Conservation (phyloP, 2,329 filamentous ascomycete species). For the Clarireedia homoeocarpa region DNA sequence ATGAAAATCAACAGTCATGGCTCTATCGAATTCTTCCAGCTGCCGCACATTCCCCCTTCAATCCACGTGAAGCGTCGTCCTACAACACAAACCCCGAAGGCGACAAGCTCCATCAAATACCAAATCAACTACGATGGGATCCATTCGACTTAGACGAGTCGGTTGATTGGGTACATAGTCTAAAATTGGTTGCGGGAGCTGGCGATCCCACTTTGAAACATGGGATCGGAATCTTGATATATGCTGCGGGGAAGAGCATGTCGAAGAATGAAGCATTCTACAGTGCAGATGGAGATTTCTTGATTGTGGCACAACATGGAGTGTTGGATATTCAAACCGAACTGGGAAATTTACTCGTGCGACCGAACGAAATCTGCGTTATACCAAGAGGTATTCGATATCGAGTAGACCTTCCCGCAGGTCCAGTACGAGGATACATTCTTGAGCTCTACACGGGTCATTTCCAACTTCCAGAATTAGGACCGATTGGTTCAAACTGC, state of each 20-base stretch:
- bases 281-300: constrained; percentile 72
- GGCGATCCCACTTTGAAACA: constrained; percentile 74
- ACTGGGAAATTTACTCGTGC: constrained; percentile 64
- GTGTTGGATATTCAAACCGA: constrained; percentile 70
- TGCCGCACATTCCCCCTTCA: constrained; percentile 43
- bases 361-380: constrained; percentile 70
- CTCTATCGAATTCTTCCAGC: constrained; percentile 48
- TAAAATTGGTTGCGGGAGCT: constrained; percentile 63
- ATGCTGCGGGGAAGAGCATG: constrained; percentile 74
- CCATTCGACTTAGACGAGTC: constrained; percentile 62
- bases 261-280: constrained; percentile 67
- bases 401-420: constrained; percentile 56
- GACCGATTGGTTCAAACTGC: constrained; percentile 65
- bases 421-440: constrained; percentile 63
- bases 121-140: constrained; percentile 74
- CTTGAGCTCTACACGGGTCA: constrained; percentile 68
- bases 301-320: constrained; percentile 70
- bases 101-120: constrained; percentile 55
- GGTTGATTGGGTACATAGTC: constrained; percentile 58
- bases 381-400: constrained; percentile 70
- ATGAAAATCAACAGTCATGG: constrained; percentile 51
- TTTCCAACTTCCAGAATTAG: constrained; percentile 63
- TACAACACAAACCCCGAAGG: constrained; percentile 35
- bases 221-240: constrained; percentile 74
- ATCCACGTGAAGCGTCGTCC: constrained; percentile 35